These are phyloP conservation scores for Casuarina equisetifolia DNA, from an alignment of 306 rosid genomes.

Conservation along the genomic window DNA sequence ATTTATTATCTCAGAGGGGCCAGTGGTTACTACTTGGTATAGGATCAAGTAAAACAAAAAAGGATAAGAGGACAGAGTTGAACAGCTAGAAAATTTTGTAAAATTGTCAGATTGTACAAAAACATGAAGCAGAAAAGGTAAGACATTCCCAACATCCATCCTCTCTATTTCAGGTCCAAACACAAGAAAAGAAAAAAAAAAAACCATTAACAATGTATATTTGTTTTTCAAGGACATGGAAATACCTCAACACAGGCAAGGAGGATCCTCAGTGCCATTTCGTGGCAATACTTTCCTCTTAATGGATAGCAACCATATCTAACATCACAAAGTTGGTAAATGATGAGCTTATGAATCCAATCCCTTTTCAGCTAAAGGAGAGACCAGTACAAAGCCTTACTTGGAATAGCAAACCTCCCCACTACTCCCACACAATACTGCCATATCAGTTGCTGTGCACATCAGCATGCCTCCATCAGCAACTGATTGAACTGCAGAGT, in stretches of 20 bases:
- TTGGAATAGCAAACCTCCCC: slow-evolving; percentile 99
- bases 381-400: slow-evolving; percentile 51
- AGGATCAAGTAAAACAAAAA: not conserved
- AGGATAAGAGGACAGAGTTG: not conserved
- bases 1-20: not conserved
- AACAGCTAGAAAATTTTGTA: not conserved
- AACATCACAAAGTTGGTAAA: slow-evolving; percentile 34
- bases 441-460: slow-evolving; percentile 99
- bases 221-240: slow-evolving; percentile 11
- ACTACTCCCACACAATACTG: slow-evolving; percentile 92
- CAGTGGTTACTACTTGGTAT: not conserved
- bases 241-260: slow-evolving; percentile 94
- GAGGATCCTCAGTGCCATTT: slow-evolving; percentile 97
- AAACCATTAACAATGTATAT: not conserved
- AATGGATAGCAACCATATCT: slow-evolving; percentile 95
- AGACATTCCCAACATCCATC: not conserved
- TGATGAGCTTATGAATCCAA: slow-evolving; percentile 16
- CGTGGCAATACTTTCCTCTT: slow-evolving; percentile 94
- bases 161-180: not conserved
- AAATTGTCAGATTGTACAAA: not conserved
- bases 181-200: not conserved
- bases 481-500: slow-evolving; percentile 95
- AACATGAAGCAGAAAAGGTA: not conserved
- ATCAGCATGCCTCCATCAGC: slow-evolving; percentile 95
- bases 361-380: slow-evolving; percentile 7